Base-by-base conservation (phyloP, 202 grass and related monocot genomes). In the Eragrostis tef region DNA sequence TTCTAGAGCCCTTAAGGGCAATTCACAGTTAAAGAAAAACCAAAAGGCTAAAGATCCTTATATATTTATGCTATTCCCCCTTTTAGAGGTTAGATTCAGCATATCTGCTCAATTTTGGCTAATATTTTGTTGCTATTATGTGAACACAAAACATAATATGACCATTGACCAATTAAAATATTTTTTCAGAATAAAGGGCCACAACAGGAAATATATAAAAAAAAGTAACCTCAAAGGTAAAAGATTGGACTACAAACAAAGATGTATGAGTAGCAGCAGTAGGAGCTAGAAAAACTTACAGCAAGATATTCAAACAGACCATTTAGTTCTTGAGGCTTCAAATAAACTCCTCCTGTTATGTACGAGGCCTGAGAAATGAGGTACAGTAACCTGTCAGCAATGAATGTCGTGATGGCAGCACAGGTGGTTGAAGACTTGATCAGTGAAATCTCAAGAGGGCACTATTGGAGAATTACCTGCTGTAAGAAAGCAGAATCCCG, bases 401-500 rank as follows among this genome's bases (percentile, higher is more conserved):
- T 69, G 71, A 77, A 60, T 66, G 34, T 41, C 72, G 53, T 52
- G 58, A 4, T 25, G 16, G 5, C 11, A 81, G 17, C 6, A 1
- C n/a, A 59, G 49, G 46, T 52, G 31, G 51, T 69, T 53, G 14
- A 84, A 51, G 1, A 44, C 54, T 70, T 48, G 20, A 71, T 50
- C 8, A 48, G 9, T 20, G 22, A 80, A 74, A 77, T n/a, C 43
- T 36, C 41, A 77, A 77, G 20, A 71, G 29, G 9, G 27, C 0
- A 17, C 0, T 19, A 56, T 69, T 69, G 71, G 14, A 76, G 70
- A 0, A 65, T 78, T 69, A 93, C 94, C 92, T 98, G 94, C 72
- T 98, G 95, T 78, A 98, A 79, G 83, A 98, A 98, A 83, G 95
- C 95, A 81, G 95, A 98, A 81, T 98, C 92, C 79, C 93, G 90